Percentiles rank a stretch among this genome's conserved stretches.
Conservation (phyloP, 75 land plant species). For the Pinus albicaulis region DNA sequence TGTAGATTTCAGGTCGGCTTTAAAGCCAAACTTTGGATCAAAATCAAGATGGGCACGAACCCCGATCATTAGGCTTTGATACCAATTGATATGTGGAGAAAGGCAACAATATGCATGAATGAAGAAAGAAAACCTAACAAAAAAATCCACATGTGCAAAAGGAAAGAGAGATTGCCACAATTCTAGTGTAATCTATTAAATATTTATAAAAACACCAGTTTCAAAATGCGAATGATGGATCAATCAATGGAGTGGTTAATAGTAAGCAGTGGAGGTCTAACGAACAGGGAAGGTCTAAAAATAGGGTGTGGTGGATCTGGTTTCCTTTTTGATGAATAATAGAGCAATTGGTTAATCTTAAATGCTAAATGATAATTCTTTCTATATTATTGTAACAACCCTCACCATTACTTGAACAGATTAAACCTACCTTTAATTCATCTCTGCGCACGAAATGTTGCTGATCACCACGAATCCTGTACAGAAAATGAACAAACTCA, state of each 20-base stretch:
- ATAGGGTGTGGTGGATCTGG: not conserved
- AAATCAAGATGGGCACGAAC: not conserved
- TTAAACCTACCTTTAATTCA: constrained; percentile 67
- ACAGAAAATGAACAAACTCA: not conserved
- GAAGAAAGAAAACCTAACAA: not conserved
- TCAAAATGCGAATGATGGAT: too few relatives aligned
- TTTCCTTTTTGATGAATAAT: not conserved
- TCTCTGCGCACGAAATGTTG: constrained; percentile 98
- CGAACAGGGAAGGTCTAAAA: not conserved
- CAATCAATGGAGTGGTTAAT: too few relatives aligned
- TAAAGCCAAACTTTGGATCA: not conserved
- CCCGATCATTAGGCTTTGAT: not conserved
- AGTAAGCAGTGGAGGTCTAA: not conserved
- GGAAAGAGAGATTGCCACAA: not conserved
- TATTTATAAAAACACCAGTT: too few relatives aligned
- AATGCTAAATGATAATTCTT: not conserved
- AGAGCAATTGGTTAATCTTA: not conserved
- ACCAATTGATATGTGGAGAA: not conserved
- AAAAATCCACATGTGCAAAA: not conserved
- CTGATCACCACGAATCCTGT: constrained; percentile 94
- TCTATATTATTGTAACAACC: not conserved
- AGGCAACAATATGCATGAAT: not conserved
- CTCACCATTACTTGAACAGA: not conserved
- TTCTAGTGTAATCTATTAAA: not conserved
- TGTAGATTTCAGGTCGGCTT: not conserved